Percentiles rank a stretch among this genome's conserved stretches.
Evolutionary conservation across 176 grass and related monocot species (phyloP).

Genomic region (Stipa capillata): DNA sequence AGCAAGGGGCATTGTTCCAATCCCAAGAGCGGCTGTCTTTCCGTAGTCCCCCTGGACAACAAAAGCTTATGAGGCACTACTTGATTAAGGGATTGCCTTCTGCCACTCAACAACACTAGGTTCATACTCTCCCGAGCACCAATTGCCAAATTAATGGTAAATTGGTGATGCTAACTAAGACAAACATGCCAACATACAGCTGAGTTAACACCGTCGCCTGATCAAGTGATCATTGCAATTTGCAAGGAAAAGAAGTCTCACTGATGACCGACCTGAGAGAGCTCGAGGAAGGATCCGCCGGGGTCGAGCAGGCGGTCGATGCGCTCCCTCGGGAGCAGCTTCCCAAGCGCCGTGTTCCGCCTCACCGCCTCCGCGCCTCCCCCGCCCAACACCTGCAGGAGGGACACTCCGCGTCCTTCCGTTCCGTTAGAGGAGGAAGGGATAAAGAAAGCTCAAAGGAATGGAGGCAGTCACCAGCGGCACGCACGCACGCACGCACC

Average conservation of each 20-base stretch:
- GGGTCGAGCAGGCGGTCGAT: conserved; percentile 77
- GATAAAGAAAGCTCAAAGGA: background rate
- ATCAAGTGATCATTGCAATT: background rate
- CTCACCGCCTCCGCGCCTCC: conserved; percentile 73
- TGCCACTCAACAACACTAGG: background rate
- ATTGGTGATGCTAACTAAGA: background rate
- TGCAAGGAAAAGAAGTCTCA: background rate
- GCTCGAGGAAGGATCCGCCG: conserved; percentile 83
- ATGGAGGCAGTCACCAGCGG: background rate
- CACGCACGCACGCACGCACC: conserved; percentile 15
- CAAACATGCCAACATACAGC: background rate
- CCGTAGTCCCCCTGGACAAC: too few relatives aligned
- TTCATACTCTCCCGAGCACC: background rate
- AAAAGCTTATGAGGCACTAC: background rate
- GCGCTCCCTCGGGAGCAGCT: conserved; percentile 83
- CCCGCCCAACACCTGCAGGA: conserved; percentile 60
- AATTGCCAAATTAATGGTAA: background rate
- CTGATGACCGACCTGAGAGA: conserved; percentile 66
- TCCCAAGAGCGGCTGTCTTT: background rate
- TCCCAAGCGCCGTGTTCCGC: conserved; percentile 64
- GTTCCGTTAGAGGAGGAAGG: background rate
- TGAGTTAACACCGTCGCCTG: background rate
- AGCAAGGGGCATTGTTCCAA: background rate
- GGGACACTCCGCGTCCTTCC: background rate
- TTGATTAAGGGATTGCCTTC: background rate